Base-by-base conservation (phyloP, 2,329 filamentous ascomycete genomes). In the Thermothelomyces thermophilus region DNA sequence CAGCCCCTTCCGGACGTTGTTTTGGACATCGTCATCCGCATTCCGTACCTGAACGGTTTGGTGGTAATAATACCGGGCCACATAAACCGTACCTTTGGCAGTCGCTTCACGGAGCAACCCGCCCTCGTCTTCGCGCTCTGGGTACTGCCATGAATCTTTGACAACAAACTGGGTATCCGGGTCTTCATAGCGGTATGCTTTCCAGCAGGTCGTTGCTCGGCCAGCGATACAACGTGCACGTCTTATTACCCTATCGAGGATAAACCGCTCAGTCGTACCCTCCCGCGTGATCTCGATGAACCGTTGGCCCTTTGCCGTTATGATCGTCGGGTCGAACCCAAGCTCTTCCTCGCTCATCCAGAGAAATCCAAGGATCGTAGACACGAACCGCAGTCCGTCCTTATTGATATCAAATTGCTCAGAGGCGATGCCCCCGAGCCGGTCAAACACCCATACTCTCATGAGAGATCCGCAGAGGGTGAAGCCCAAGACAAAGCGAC, bases 141-240 rank as follows among this genome's bases (percentile, higher is more conserved):
- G 48, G n/a, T n/a, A n/a, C n/a, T n/a, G n/a, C n/a, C n/a, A 46
- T 64, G 61, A 69, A 56, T 68, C 64, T 56, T 72, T 71, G 56
- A 70, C 58, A 34, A 72, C 61, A 10, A 44, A 22, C 10, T 2
- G 1, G 28, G 10, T 34, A n/a, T 17, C 4, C 5, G 34, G 17
- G 5, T 37, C 34, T 17, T n/a, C 34, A 10, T 37, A 8, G 9
- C 34, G 34, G n/a, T 37, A 17, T 8, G 5, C 34, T 17, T 4
- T 17, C 34, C n/a, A 37, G 34, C 34, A 37, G n/a, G 34, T 37
- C 34, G 33, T 35, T 14, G 34, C 34, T 8, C 34, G 34, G 34
- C 34, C 16, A n/a, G n/a, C n/a, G n/a, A n/a, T n/a, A n/a, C n/a
- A n/a, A n/a, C n/a, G n/a, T n/a, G n/a, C n/a, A n/a, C n/a, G n/a